phyloP scores from a whole-genome alignment of 257 asterid genomes.

The Solanum pinnatisectum region DNA sequence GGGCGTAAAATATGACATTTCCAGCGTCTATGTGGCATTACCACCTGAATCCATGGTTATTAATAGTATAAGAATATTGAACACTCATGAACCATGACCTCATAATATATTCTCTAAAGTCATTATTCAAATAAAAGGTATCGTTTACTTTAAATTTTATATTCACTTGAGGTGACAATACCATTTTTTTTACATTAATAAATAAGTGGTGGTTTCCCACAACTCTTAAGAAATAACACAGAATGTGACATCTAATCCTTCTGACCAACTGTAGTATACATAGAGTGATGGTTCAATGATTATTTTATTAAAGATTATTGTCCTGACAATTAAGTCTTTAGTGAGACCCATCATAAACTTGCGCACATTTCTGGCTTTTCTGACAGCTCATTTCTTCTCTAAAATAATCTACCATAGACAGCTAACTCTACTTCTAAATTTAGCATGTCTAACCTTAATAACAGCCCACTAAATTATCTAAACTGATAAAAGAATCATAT shows the following conservation, averaged over 20 bases:
- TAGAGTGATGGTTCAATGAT: neutral
- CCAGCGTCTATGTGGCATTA: constrained; percentile 7
- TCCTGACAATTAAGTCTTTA: neutral
- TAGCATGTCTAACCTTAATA: neutral
- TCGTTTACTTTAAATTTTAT: constrained; percentile 33
- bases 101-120: constrained; percentile 3
- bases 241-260: neutral
- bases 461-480: neutral
- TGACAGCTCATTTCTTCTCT: neutral
- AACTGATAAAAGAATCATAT: neutral
- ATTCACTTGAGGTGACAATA: constrained; percentile 4
- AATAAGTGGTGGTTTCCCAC: neutral
- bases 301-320: neutral
- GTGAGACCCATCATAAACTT: neutral
- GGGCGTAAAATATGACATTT: neutral
- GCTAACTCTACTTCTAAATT: neutral
- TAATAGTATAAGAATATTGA: constrained; percentile 3
- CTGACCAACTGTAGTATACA: neutral
- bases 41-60: neutral
- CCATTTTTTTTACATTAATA: neutral
- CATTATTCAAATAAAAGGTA: constrained; percentile 3
- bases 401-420: neutral
- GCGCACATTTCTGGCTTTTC: neutral
- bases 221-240: neutral
- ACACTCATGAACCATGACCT: constrained; percentile 13